phyloP scores from a whole-genome alignment of 257 asterid genomes.

The Striga asiatica region DNA sequence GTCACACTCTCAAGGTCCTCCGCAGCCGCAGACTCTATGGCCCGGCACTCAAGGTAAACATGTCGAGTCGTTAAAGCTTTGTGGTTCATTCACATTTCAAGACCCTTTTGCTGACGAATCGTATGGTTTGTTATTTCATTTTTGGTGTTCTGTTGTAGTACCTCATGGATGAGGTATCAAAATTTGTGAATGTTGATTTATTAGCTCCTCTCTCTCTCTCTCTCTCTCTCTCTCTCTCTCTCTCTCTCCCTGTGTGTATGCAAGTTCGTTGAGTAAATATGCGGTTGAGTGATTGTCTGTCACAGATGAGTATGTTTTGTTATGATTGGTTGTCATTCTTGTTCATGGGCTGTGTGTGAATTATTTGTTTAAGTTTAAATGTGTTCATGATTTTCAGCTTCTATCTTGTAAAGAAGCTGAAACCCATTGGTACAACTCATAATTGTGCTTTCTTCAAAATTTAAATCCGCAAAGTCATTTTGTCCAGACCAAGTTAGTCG shows the following conservation, averaged over 20 bases:
- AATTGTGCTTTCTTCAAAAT: neutral
- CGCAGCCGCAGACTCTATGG: slow-evolving; percentile 65
- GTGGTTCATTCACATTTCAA: neutral
- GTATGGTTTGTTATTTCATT: neutral
- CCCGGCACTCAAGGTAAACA: slow-evolving; percentile 67
- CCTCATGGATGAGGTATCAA: neutral
- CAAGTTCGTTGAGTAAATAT: too few species aligned
- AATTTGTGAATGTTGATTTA: too few species aligned
- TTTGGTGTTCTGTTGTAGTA: neutral
- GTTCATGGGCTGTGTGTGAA: too few species aligned
- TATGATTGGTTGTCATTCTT: neutral
- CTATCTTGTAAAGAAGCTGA: too few species aligned
- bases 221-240: too few species aligned
- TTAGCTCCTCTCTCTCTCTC: neutral
- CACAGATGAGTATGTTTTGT: too few species aligned
- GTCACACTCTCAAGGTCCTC: slow-evolving; percentile 54
- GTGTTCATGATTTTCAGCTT: too few species aligned
- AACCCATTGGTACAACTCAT: too few species aligned
- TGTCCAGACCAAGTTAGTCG: neutral
- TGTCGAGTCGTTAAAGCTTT: neutral
- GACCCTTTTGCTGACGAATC: neutral
- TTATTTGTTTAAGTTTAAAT: too few species aligned
- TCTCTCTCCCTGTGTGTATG: too few species aligned
- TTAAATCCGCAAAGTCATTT: neutral
- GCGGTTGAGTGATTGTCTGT: neutral